These are phyloP conservation scores for Athelia psychrophila DNA, from an alignment of 1,284 basidiomycete species.

Conservation along the genomic window DNA sequence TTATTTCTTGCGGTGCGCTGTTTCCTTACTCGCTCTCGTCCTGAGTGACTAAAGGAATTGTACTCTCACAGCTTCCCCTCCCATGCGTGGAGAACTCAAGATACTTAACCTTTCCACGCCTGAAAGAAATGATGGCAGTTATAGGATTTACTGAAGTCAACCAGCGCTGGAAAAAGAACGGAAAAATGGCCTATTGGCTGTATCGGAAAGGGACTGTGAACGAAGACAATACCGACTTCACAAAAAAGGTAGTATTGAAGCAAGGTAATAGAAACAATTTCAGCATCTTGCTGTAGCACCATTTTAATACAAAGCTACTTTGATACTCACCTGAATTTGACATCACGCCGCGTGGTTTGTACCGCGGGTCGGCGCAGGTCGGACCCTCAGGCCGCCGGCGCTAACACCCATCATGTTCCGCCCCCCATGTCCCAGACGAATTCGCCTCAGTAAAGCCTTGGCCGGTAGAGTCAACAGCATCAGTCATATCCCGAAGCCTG, in stretches of 20 bases:
- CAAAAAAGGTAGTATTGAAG: slow-evolving; percentile 58
- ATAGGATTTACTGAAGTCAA: slow-evolving; percentile 66
- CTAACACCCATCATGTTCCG: no score
- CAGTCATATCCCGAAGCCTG: no score
- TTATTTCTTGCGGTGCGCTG: slow-evolving; percentile 73
- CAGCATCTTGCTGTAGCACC: slow-evolving; percentile 45
- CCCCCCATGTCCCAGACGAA: no score
- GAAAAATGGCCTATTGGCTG: slow-evolving; percentile 79
- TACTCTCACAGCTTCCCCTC: slow-evolving; percentile 60
- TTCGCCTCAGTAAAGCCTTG: no score
- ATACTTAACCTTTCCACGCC: slow-evolving; percentile 63
- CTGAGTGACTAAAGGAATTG: neutral
- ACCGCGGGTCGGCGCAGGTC: no score
- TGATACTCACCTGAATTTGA: no score
- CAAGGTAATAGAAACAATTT: slow-evolving; percentile 82
- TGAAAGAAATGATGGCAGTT: slow-evolving; percentile 54
- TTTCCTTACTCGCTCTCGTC: neutral
- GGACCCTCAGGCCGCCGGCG: neutral
- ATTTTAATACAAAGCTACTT: no score
- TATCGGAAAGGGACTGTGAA: slow-evolving; percentile 32
- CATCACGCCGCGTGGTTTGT: no score
- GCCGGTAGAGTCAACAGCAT: no score
- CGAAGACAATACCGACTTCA: slow-evolving; percentile 27
- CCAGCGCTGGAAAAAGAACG: slow-evolving; percentile 58
- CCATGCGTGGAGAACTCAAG: slow-evolving; percentile 84